Base-by-base conservation (phyloP, 345 rosid species). In the Gossypium stocksii region DNA sequence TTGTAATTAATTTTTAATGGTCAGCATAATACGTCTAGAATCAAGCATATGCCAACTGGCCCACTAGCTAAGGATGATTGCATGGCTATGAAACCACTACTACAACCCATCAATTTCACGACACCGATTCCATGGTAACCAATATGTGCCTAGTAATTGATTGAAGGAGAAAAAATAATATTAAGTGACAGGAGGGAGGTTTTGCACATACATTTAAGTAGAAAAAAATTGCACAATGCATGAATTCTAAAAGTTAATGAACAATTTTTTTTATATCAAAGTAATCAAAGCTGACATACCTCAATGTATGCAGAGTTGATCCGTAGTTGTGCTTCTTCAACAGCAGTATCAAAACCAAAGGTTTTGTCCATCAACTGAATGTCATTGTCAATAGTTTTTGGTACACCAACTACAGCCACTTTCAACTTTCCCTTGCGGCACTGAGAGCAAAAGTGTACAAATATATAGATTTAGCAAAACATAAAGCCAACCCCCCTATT, bases 61-160 rank as follows among this genome's bases (percentile, higher is more conserved):
- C 97, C 99, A 73, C 99, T 95, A 3, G 99, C 99, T 80, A 93
- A 83, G 67, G 99, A 84, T 44, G 98, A 97, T 82, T 91, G 98
- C 99, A 95, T 95, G 34, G 99, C 99, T 68, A 95, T 95, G 83
- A 79, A 95, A 76, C 98, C 99, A 81, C 99, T 95, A 79, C 80
- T 88, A 77, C 99, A 98, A 52, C 99, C 99, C 99, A 95, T 93
- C 84, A 95, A 81, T 89, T 95, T 95, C 80, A 96, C 97, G 54
- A 96, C 5, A 0, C 99, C 98, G 27, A 95, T 83, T 71, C 99
- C 99, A 86, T 90, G 98, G 83, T 89, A 95, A 74, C 98, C 98
- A 81, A 98, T 93, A 79, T 91, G 99, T 4, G 97, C 99, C 98
- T 94, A 65, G 49, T 56, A 63, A 66, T 46, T 20, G 56, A 27